Conservation (phyloP, 257 asterid species). For the Thymus quinquecostatus region DNA sequence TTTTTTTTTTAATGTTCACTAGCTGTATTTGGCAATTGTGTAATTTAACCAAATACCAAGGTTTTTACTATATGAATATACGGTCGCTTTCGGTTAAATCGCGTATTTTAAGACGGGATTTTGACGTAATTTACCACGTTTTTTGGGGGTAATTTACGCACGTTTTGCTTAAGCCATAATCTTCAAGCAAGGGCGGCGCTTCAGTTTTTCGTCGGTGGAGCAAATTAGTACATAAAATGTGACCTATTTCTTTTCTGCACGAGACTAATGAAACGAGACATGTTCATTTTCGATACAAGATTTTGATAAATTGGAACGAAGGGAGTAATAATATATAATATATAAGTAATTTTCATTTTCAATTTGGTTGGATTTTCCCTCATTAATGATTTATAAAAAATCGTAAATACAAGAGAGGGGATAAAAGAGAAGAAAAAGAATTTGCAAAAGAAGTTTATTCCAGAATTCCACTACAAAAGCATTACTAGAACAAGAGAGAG, state of each 20-base stretch:
- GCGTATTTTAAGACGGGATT: neutral
- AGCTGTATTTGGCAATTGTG: neutral
- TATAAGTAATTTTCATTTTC: too few species aligned
- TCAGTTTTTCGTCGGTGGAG: neutral
- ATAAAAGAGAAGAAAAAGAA: neutral
- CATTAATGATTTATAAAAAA: too few species aligned
- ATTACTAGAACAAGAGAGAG: constrained; percentile 13
- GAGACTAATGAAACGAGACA: too few species aligned
- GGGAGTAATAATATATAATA: too few species aligned
- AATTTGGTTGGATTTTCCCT: too few species aligned
- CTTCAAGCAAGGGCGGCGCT: too few species aligned
- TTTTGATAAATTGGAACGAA: too few species aligned
- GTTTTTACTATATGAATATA: neutral
- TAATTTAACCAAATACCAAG: neutral
- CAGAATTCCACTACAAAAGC: neutral
- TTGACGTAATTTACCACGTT: neutral
- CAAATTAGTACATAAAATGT: neutral
- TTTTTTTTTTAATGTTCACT: neutral
- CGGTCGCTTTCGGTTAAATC: neutral
- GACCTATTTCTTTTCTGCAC: too few species aligned
- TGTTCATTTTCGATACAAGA: too few species aligned
- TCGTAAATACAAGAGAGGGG: neutral
- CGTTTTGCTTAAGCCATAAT: too few species aligned
- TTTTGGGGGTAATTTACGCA: too few species aligned
- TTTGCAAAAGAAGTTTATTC: neutral